phyloP scores from a whole-genome alignment of 371 early-diverging fungal species.

The Apophysomyces ossiformis region DNA sequence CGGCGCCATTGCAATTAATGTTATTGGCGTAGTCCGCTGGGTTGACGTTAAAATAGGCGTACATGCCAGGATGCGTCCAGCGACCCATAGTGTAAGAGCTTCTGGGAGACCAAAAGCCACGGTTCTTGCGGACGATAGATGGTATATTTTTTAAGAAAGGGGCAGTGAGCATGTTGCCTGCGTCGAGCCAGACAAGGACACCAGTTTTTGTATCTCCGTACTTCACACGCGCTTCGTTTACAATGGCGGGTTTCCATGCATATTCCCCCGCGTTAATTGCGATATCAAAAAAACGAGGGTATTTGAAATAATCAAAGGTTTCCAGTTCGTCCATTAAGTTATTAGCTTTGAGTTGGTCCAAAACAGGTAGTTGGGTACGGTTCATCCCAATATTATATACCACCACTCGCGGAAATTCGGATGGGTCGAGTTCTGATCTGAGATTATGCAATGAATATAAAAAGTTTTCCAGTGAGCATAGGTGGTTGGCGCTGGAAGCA shows the following conservation, averaged over 20 bases:
- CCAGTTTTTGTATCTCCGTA: constrained; percentile 36
- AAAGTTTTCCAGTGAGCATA: constrained; percentile 59
- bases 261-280: constrained; percentile 44
- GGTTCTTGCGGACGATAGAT: constrained; percentile 29
- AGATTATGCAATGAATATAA: constrained; percentile 50
- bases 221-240: constrained; percentile 50
- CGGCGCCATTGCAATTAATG: constrained; percentile 63
- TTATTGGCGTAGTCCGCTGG: constrained; percentile 36
- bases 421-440: constrained; percentile 18
- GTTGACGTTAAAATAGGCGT: constrained; percentile 45
- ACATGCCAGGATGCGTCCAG: constrained; percentile 60
- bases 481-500: constrained; percentile 60
- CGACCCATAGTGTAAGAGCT: constrained; percentile 38
- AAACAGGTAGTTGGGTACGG: constrained; percentile 23
- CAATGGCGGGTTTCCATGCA: constrained; percentile 60
- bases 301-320: constrained; percentile 39
- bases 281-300: constrained; percentile 53
- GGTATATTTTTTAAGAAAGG: constrained; percentile 48
- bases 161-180: constrained; percentile 52
- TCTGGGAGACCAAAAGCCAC: constrained; percentile 58
- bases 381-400: constrained; percentile 40
- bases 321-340: constrained; percentile 34
- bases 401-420: constrained; percentile 38
- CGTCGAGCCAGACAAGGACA: constrained; percentile 57
- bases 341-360: constrained; percentile 30